phyloP scores from a whole-genome alignment of 2,329 filamentous ascomycete genomes.

The Geoglossum cookeanum region DNA sequence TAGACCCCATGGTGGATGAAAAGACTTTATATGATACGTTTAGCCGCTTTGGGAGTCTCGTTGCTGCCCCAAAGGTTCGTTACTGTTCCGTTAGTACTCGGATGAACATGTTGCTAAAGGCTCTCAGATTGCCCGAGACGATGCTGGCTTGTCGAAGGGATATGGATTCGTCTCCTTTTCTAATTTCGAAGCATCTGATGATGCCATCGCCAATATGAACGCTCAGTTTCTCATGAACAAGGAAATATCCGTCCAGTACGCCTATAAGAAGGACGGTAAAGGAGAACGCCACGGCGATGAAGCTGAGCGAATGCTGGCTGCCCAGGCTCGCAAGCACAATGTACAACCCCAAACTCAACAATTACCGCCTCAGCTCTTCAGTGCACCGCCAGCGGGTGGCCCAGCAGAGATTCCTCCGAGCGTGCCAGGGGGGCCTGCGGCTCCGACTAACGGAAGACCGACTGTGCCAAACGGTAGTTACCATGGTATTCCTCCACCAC shows the following conservation, averaged over 20 bases:
- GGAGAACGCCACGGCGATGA: conserved; percentile 89
- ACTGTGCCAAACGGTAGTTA: conserved; percentile 22
- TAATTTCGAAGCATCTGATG: conserved; percentile 84
- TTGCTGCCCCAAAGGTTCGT: conserved; percentile 64
- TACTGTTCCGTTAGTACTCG: not conserved
- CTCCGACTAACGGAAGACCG: conserved; percentile 22
- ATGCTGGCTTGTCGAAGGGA: conserved; percentile 73
- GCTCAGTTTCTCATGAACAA: conserved; percentile 95
- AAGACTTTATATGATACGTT: conserved; percentile 93
- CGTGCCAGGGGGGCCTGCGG: conserved; percentile 12
- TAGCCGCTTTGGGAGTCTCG: conserved; percentile 69
- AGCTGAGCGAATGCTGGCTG: conserved; percentile 78
- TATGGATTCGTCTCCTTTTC: conserved; percentile 92
- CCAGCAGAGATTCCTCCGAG: conserved; percentile 21
- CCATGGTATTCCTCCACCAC: conserved; percentile 23
- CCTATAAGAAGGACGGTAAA: conserved; percentile 98
- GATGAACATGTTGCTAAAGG: conserved; percentile 12
- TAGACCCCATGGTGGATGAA: conserved; percentile 88
- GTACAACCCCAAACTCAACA: conserved; percentile 65
- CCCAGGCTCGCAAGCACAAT: conserved; percentile 86
- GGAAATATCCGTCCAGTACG: conserved; percentile 90
- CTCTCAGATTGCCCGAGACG: conserved; percentile 53
- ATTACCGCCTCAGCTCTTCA: conserved; percentile 54
- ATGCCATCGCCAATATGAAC: conserved; percentile 81
- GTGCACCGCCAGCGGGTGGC: conserved; percentile 21